A percentile compares a stretch with the other conserved stretches of the same genome.
These are phyloP conservation scores for Calonectria pteridis DNA, from an alignment of 2,329 filamentous ascomycete species.

Conservation along the genomic window DNA sequence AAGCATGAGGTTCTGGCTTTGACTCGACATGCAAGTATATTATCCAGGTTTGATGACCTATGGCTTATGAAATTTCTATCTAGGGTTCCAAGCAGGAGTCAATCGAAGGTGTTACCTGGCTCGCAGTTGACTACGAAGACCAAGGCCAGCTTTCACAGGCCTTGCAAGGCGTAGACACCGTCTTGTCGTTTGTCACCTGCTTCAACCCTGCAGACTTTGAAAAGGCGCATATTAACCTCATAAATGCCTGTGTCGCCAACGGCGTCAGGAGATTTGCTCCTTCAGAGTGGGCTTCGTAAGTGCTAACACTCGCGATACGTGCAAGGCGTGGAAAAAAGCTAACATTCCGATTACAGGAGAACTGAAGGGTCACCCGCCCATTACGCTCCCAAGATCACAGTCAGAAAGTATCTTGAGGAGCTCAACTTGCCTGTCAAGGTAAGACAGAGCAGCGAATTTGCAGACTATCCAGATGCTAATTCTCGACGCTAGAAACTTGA, in stretches of 20 bases:
- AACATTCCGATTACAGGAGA: neutral
- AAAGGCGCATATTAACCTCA: neutral
- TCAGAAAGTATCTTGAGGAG: neutral
- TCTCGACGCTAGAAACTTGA: constrained; percentile 59
- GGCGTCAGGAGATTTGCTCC: neutral
- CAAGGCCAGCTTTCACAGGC: neutral
- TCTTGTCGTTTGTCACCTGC: neutral
- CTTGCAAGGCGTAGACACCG: neutral
- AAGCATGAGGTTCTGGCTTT: neutral
- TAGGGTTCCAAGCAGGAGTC: neutral
- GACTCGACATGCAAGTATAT: neutral
- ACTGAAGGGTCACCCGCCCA: neutral
- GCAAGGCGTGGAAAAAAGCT: neutral
- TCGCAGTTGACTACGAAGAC: neutral
- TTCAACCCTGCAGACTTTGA: neutral
- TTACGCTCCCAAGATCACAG: neutral
- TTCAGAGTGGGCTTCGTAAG: neutral
- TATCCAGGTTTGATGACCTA: neutral
- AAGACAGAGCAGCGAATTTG: neutral
- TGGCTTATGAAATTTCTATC: neutral
- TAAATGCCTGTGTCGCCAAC: neutral
- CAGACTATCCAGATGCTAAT: neutral
- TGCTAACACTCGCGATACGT: neutral
- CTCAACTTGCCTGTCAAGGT: neutral
- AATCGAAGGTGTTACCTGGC: neutral